These are phyloP conservation scores for barley (Hordeum vulgare) DNA, from an alignment of 176 grass and related monocot genomes.

Conservation along the genomic window MorexV3_pseudomolecules_assembly NC_058518.1:171138165-171138664, in stretches of 20 bases:
- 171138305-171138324: background rate
- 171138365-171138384: background rate
- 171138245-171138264: background rate
- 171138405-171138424: background rate
- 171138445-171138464: background rate
- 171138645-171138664: constrained; percentile 50
- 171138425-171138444: background rate
- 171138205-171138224: too few species aligned
- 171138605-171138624: constrained; percentile 38
- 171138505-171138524: background rate
- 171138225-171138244: too few species aligned
- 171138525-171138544: constrained; percentile 2
- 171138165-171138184: too few species aligned
- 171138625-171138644: constrained; percentile 54
- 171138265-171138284: background rate
- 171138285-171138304: background rate
- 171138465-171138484: background rate
- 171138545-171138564: constrained; percentile 17
- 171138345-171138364: background rate
- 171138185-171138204: too few species aligned
- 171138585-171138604: constrained; percentile 65
- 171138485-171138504: background rate
- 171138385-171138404: background rate
- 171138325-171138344: background rate
- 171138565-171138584: constrained; percentile 66